Evolutionary conservation across 2,329 filamentous ascomycete species (phyloP), one percentile per base, ranked within the genome.

Genomic region (Ceratocystis variospora): DNA sequence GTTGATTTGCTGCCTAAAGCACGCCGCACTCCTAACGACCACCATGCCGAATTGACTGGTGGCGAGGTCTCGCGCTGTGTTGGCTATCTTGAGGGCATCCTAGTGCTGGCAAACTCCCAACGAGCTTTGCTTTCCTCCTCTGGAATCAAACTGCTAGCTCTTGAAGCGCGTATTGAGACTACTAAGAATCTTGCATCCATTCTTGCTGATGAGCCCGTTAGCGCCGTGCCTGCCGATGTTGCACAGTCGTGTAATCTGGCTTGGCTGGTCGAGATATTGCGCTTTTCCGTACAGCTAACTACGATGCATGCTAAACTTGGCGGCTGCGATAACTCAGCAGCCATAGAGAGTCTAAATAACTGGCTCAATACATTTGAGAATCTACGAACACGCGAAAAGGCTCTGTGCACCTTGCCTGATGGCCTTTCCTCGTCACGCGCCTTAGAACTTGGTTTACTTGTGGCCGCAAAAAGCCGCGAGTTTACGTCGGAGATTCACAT

Each of bases 31-130:
- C 79, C 84, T 8, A 81, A 85, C 69, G 86, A 90, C 63, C 90
- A 96, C 74, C 90, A 89, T 0, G 87, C 89, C 46, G 95, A 99
- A 70, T 77, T 99, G 48, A 96, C 88, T 57, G 81, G 85, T 53
- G 87, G 89, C 7, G 90, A 96, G 71, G 82, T 94, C 6, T 81
- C 83, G 53, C 83, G 92, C 72, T 92, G 90, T 73, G 82, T 89
- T 62, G 90, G 90, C 0, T 89, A 89, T 70, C 78, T 96, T n/a
- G 94, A 99, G 73, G 90, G 92, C 31, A 80, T 96, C 68, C 78
- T 97, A 37, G 81, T 87, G 68, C 76, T 85, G n/a, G 74, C 83
- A 0, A 72, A 89, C 12, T 75, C 77, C 2, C 88, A 92, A 73
- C 80, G 87, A 72, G 15, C 73, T 76, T 0, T 71, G 81, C 10